phyloP scores from a whole-genome alignment of 2,329 filamentous ascomycete species.

The Claviceps cyperi region DNA sequence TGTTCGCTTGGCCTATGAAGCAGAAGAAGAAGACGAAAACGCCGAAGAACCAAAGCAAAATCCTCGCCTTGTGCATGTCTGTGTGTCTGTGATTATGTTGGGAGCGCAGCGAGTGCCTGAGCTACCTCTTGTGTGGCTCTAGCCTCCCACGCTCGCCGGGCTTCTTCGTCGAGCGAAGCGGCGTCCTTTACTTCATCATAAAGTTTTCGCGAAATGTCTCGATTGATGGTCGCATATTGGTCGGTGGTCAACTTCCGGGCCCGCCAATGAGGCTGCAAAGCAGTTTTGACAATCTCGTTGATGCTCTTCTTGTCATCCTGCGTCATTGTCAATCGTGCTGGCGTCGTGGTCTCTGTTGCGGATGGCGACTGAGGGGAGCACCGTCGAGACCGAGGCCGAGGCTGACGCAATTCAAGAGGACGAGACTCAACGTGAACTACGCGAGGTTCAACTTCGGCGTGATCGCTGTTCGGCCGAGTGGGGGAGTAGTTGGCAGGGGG shows the following conservation, averaged over 20 bases:
- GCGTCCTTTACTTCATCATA: constrained; percentile 54
- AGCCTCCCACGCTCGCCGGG: constrained; percentile 57
- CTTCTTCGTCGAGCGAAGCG: constrained; percentile 46
- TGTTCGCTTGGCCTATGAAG: constrained; percentile 4
- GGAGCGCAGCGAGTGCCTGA: constrained; percentile 49
- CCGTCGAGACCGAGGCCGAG: constrained; percentile 25
- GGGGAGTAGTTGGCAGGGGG: constrained; percentile 64
- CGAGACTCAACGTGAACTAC: constrained; percentile 12
- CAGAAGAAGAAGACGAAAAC: constrained; percentile 10
- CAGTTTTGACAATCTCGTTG: constrained; percentile 72
- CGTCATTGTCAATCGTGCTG: constrained; percentile 50
- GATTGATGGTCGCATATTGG: constrained; percentile 85
- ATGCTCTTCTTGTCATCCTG: constrained; percentile 78
- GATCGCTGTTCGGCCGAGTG: constrained; percentile 29
- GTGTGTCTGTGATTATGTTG: constrained; percentile 24
- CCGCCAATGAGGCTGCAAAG: constrained; percentile 70
- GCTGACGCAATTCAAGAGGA: constrained; percentile 36
- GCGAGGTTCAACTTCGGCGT: constrained; percentile 30
- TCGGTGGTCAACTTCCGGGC: constrained; percentile 70
- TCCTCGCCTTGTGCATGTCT: constrained; percentile 10
- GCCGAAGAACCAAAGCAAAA: constrained; percentile 15
- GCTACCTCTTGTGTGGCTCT: constrained; percentile 68
- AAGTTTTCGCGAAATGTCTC: constrained; percentile 72
- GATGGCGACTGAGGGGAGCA: constrained; percentile 26
- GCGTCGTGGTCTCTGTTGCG: constrained; percentile 52